phyloP scores from a whole-genome alignment of 2,329 filamentous ascomycete genomes.

The Ceratocystis eucalypticola region DNA sequence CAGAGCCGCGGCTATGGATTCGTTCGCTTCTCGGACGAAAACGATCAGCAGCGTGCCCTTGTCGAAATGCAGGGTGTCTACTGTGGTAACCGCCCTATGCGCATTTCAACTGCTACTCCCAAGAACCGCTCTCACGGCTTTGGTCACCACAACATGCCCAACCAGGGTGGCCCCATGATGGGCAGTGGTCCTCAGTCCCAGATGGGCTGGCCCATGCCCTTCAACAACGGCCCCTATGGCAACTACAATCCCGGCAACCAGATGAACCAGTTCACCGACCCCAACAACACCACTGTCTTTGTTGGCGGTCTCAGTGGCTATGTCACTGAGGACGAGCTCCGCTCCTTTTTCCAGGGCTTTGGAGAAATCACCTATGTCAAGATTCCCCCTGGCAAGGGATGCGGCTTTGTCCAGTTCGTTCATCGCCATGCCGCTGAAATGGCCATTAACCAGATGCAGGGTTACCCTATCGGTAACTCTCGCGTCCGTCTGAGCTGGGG shows the following conservation, averaged over 20 bases:
- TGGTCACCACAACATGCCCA: slow-evolving; percentile 30
- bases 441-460: slow-evolving; percentile 99
- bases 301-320: slow-evolving; percentile 95
- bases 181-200: slow-evolving; percentile 33
- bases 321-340: slow-evolving; percentile 97
- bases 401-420: slow-evolving; percentile 97
- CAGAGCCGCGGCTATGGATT: slow-evolving; percentile 98
- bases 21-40: slow-evolving; percentile 90
- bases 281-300: slow-evolving; percentile 98
- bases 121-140: slow-evolving; percentile 58
- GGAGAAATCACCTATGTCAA: slow-evolving; percentile 99
- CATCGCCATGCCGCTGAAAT: slow-evolving; percentile 98
- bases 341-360: slow-evolving; percentile 98
- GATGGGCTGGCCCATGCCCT: slow-evolving; percentile 30
- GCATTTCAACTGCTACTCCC: slow-evolving; percentile 91
- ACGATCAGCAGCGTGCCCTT: slow-evolving; percentile 88
- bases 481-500: slow-evolving; percentile 96
- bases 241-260: slow-evolving; percentile 37
- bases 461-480: slow-evolving; percentile 97
- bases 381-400: slow-evolving; percentile 97
- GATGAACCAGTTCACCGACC: slow-evolving; percentile 99
- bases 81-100: slow-evolving; percentile 96
- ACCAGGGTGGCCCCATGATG: slow-evolving; percentile 33
- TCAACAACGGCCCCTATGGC: slow-evolving; percentile 24
- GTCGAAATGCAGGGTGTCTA: slow-evolving; percentile 99